phyloP scores from a whole-genome alignment of 805 yeast species.

The Candida krabiensis region DNA sequence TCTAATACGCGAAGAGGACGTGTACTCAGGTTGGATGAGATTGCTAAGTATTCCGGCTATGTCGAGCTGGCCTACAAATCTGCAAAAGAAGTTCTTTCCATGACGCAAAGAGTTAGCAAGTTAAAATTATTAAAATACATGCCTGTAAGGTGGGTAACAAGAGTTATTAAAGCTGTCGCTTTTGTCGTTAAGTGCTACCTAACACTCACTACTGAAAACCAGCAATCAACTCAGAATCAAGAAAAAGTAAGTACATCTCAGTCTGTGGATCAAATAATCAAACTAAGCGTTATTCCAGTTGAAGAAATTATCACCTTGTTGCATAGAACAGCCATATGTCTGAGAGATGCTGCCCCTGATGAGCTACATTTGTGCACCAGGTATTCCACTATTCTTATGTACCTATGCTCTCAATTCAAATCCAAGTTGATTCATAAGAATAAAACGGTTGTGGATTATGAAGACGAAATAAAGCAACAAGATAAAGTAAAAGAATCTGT shows the following conservation, averaged over 20 bases:
- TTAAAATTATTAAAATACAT: constrained; percentile 65
- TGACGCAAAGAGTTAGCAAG: constrained; percentile 68
- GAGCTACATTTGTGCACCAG: constrained; percentile 81
- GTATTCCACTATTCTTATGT: constrained; percentile 75
- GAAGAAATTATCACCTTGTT: constrained; percentile 70
- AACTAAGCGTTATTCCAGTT: constrained; percentile 62
- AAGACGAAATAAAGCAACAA: constrained; percentile 18
- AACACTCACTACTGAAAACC: constrained; percentile 46
- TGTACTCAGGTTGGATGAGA: constrained; percentile 61
- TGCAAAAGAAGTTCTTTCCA: constrained; percentile 74
- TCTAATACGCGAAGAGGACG: constrained; percentile 27
- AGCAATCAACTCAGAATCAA: background rate
- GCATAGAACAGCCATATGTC: constrained; percentile 67
- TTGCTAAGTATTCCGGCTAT: constrained; percentile 70
- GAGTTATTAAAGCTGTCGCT: constrained; percentile 85
- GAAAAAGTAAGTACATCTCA: constrained; percentile 8
- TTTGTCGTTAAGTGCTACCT: constrained; percentile 84
- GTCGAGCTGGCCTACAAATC: constrained; percentile 81
- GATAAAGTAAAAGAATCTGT: constrained; percentile 13
- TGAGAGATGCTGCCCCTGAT: constrained; percentile 85
- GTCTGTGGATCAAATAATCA: constrained; percentile 34
- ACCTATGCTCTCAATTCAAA: constrained; percentile 73
- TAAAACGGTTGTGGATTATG: constrained; percentile 27
- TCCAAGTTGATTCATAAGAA: constrained; percentile 31
- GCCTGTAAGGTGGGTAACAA: constrained; percentile 91